Conservation (phyloP, 225 moss, liverwort and hornwort genomes). For the Sphagnum contortum region DNA sequence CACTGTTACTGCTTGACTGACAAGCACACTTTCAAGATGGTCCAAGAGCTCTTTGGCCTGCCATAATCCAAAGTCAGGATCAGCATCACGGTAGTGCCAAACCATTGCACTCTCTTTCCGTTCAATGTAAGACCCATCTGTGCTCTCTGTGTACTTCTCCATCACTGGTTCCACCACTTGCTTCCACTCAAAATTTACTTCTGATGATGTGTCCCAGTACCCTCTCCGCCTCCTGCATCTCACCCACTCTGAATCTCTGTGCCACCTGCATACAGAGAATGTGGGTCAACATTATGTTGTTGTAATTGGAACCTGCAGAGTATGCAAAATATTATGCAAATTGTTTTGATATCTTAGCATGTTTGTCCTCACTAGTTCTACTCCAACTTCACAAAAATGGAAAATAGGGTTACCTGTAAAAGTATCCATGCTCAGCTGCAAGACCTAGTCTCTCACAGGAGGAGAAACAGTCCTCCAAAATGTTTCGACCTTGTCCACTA, state of each 20-base stretch:
- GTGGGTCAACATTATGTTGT: too few species aligned
- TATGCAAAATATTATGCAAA: neutral
- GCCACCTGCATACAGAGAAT: conserved; percentile 25
- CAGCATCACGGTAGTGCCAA: conserved; percentile 47
- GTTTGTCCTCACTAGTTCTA: too few species aligned
- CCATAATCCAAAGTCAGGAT: conserved; percentile 54
- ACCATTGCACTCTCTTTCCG: conserved; percentile 48
- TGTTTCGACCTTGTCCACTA: conserved; percentile 34
- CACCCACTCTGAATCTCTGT: conserved; percentile 30
- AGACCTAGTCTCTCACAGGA: conserved; percentile 39
- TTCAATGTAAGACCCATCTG: conserved; percentile 45
- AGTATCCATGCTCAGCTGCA: conserved; percentile 55
- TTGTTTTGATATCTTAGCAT: too few species aligned
- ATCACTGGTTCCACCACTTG: conserved; percentile 39
- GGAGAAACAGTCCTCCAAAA: conserved; percentile 31
- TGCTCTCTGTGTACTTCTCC: conserved; percentile 33
- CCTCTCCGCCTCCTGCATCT: neutral
- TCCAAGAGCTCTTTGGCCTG: conserved; percentile 51
- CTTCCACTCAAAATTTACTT: conserved; percentile 48
- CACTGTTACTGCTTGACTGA: conserved; percentile 43
- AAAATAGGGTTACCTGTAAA: conserved; percentile 27
- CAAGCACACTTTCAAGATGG: conserved; percentile 49
- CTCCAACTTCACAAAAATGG: neutral
- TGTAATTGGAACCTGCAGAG: neutral
- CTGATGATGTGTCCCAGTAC: conserved; percentile 7